Percentiles rank a stretch among this genome's conserved stretches.
phyloP scores from a whole-genome alignment of 441 rosid species.

The Lepidium campestre region DNA sequence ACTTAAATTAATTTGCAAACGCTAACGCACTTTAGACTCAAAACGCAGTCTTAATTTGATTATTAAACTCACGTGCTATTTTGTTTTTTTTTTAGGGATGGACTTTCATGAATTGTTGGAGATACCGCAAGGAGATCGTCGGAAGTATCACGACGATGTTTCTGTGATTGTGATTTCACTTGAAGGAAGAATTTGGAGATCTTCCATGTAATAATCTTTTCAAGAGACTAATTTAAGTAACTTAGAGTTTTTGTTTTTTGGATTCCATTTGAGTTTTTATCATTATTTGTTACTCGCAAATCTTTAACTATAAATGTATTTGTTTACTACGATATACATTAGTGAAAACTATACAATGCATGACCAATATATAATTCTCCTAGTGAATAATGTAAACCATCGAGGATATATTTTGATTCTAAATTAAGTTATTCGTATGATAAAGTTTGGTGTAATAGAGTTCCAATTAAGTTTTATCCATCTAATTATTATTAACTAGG shows the following conservation, averaged over 20 bases:
- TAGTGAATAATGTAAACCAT: too few relatives aligned
- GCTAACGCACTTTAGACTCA: not conserved
- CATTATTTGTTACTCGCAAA: not conserved
- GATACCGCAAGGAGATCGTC: constrained; percentile 68
- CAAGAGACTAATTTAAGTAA: not conserved
- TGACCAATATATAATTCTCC: too few relatives aligned
- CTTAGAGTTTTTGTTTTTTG: not conserved
- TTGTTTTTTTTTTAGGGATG: constrained; percentile 33
- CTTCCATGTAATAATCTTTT: constrained; percentile 35
- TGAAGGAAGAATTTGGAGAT: constrained; percentile 69
- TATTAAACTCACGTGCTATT: not conserved
- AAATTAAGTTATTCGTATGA: too few relatives aligned
- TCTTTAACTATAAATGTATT: not conserved
- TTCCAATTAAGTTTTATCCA: too few relatives aligned
- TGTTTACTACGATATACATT: not conserved
- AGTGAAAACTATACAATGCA: not conserved
- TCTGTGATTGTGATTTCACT: constrained; percentile 61
- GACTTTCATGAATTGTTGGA: constrained; percentile 61
- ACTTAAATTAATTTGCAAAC: not conserved
- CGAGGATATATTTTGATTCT: too few relatives aligned
- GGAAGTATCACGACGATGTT: constrained; percentile 71
- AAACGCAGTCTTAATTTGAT: not conserved
- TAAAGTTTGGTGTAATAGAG: too few relatives aligned
- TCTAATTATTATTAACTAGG: too few relatives aligned
- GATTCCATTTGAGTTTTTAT: not conserved